Conservation (phyloP, 2,329 filamentous ascomycete genomes). For the Akanthomyces lecanii region DNA sequence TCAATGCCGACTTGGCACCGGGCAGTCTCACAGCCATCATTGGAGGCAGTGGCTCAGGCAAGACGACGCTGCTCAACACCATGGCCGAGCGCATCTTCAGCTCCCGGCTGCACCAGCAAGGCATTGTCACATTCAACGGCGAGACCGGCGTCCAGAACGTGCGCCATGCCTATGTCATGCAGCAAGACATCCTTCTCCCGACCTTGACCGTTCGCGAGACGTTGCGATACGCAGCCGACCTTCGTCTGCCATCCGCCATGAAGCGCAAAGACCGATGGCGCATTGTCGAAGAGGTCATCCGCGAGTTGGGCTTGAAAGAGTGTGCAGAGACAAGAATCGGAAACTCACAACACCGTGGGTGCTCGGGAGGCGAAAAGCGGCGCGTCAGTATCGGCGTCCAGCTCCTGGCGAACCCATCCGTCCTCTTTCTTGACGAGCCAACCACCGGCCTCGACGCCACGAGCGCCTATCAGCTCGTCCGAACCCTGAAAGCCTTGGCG, state of each 20-base stretch:
- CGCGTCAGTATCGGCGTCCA: constrained; percentile 74
- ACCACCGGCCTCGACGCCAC: constrained; percentile 75
- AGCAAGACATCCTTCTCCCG: constrained; percentile 70
- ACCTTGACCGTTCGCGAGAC: constrained; percentile 74
- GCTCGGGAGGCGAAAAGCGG: constrained; percentile 75
- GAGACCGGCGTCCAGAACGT: constrained; percentile 48
- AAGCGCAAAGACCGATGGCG: constrained; percentile 53
- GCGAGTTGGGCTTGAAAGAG: constrained; percentile 71
- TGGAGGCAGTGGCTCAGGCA: constrained; percentile 69
- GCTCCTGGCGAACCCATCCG: constrained; percentile 71
- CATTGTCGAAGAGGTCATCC: constrained; percentile 72
- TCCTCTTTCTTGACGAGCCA: constrained; percentile 74
- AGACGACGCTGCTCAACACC: constrained; percentile 67
- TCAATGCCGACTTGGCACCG: constrained; percentile 59
- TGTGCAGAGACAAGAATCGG: constrained; percentile 73
- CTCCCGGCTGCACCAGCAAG: constrained; percentile 46
- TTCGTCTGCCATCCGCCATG: constrained; percentile 62
- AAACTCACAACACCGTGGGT: constrained; percentile 66
- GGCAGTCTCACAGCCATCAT: constrained; percentile 72
- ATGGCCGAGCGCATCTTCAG: constrained; percentile 66
- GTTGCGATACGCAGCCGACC: constrained; percentile 65
- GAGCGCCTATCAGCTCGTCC: constrained; percentile 68
- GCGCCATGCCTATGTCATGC: constrained; percentile 67
- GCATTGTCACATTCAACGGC: constrained; percentile 59
- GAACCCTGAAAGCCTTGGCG: constrained; percentile 65